Percentiles rank a stretch among this genome's conserved stretches.
These are phyloP conservation scores for Trichophyton simii DNA, from an alignment of 2,329 filamentous ascomycete genomes.

Conservation along the genomic window DNA sequence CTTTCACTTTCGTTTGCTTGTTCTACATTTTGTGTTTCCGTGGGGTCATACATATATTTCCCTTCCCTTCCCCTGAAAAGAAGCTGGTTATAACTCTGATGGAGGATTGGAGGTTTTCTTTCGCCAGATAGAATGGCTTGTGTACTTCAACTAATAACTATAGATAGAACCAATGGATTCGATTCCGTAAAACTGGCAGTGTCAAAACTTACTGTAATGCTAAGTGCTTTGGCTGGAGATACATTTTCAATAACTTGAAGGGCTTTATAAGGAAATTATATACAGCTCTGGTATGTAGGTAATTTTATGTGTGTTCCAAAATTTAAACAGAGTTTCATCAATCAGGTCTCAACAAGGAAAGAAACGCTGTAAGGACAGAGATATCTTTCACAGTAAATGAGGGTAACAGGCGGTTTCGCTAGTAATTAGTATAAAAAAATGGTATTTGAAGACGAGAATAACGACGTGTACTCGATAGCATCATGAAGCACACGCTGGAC, in stretches of 20 bases:
- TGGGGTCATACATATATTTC: neutral
- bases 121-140: neutral
- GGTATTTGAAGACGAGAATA: neutral
- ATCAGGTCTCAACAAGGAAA: neutral
- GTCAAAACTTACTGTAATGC: neutral
- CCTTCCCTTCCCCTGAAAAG: neutral
- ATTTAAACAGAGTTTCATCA: neutral
- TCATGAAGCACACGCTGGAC: neutral
- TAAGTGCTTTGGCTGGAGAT: neutral
- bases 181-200: neutral
- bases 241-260: neutral
- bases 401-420: neutral
- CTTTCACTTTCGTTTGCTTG: neutral
- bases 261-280: neutral
- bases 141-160: neutral
- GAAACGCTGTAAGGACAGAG: neutral
- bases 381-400: neutral
- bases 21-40: neutral
- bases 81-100: neutral
- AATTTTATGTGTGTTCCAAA: neutral
- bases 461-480: neutral
- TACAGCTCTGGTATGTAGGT: neutral
- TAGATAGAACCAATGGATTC: conserved; percentile 2
- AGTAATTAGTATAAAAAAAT: neutral
- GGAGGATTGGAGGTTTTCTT: neutral